Base-by-base conservation (phyloP, 2,329 filamentous ascomycete genomes). In the Sclerotinia subarctica region DNA sequence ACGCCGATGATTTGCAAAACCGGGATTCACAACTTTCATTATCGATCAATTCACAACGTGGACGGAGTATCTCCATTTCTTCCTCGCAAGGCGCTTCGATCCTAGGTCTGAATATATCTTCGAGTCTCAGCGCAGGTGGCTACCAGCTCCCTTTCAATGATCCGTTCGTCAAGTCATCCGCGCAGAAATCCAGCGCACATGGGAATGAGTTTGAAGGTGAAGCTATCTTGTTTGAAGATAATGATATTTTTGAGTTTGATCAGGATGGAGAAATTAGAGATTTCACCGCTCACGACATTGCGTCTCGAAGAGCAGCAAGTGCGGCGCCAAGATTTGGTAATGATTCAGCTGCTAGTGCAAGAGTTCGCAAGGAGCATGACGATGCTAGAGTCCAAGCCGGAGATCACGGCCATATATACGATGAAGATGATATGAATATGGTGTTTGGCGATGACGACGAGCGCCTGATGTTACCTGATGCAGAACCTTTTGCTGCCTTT, bases 251-350 rank as follows among this genome's bases (percentile, higher is more conserved):
- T 72, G 83, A 82, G 49, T 84, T 90, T 71, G 87, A 88, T 71
- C 85, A 82, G 19, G 82, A 90, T 69, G 88, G 87, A 10, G 84
- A 86, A 70, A 78, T 90, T 6, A 75, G 85, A 42, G 84, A 87
- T 63, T 75, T 85, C 17, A 68, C 71, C 15, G 69, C 67, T 26
- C 69, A 70, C 60, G 74, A 75, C 42, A 70, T 70, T 17, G 69
- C 72, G 42, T 66, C 69, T 68, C 71, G 70, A 52, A 70, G 68
- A 32, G 63, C 63, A 57, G 69, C 38, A 19, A 73, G 8, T 51
- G 69, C 24, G 19, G 64, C 3, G 64, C 59, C n/a, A 52, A 54
- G 71, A 44, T 62, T 73, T 13, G 72, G 71, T 44, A 77, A 74
- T 71, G 79, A 79, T 64, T 75, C 77, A 56, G 78, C 73, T 21